Conservation (phyloP, 306 rosid species). For the Dicorynia guianensis region DNA sequence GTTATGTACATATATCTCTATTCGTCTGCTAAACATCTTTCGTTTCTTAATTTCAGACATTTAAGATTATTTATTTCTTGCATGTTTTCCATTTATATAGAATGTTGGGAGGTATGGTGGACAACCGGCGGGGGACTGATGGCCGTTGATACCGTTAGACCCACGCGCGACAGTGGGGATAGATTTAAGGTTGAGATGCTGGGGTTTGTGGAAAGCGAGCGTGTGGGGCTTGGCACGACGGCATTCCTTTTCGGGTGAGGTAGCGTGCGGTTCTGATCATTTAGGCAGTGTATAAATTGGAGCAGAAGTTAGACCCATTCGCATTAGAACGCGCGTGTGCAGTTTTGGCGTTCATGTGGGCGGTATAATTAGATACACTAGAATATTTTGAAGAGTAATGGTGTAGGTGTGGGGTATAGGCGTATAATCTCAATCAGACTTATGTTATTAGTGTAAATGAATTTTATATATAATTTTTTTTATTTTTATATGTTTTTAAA, state of each 20-base stretch:
- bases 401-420: too few species aligned
- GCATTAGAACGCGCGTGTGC: constrained; percentile 45
- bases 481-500: too few species aligned
- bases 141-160: constrained; percentile 39
- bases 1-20: too few species aligned
- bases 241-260: constrained; percentile 36
- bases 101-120: constrained; percentile 44
- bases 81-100: not conserved
- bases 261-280: constrained; percentile 47
- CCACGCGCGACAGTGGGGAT: constrained; percentile 36
- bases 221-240: constrained; percentile 62
- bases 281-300: constrained; percentile 36
- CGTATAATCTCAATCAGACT: too few species aligned
- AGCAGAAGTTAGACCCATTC: constrained; percentile 44
- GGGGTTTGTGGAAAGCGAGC: constrained; percentile 51
- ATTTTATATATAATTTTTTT: too few species aligned
- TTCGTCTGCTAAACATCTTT: too few species aligned
- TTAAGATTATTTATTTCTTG: too few species aligned
- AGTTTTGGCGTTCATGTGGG: not conserved
- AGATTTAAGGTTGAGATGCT: not conserved
- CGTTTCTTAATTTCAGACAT: too few species aligned
- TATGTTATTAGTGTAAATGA: too few species aligned
- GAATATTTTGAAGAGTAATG: too few species aligned
- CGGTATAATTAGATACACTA: too few species aligned
- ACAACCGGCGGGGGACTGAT: constrained; percentile 29